These are phyloP conservation scores for Euphorbia neoarborescens DNA, from an alignment of 441 rosid species.

Conservation along the genomic window DNA sequence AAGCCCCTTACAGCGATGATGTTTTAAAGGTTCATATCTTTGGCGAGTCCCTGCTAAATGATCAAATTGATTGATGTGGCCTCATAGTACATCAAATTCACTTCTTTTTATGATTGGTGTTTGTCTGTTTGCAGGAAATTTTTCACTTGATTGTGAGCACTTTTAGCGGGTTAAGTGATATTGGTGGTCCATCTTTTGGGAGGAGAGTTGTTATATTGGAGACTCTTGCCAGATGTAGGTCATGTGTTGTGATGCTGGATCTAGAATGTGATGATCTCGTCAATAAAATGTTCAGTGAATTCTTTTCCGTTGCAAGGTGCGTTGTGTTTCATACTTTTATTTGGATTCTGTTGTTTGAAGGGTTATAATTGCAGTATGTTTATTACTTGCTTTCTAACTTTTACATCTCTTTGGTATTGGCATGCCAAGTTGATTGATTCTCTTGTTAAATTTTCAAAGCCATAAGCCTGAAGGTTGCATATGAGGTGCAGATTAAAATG, in stretches of 20 bases:
- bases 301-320: constrained; percentile 87
- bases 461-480: constrained; percentile 1
- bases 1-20: constrained; percentile 89
- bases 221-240: constrained; percentile 91
- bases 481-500: neutral
- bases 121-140: constrained; percentile 28
- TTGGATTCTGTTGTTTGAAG: neutral
- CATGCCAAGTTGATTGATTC: neutral
- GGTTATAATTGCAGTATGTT: neutral
- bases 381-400: neutral
- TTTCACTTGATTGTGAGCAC: constrained; percentile 54
- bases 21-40: constrained; percentile 62
- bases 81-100: neutral
- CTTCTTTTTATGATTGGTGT: constrained; percentile 23
- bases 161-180: constrained; percentile 64
- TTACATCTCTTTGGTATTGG: neutral
- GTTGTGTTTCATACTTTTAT: constrained; percentile 22
- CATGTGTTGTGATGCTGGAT: constrained; percentile 98
- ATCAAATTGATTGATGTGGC: constrained; percentile 2
- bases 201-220: constrained; percentile 83
- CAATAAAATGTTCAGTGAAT: constrained; percentile 80
- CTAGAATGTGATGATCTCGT: constrained; percentile 86
- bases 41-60: constrained; percentile 16
- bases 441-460: constrained; percentile 5
- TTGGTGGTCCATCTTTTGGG: constrained; percentile 57